phyloP scores from a whole-genome alignment of 495 filamentous ascomycete genomes.

The Lindgomyces ingoldianus region DNA sequence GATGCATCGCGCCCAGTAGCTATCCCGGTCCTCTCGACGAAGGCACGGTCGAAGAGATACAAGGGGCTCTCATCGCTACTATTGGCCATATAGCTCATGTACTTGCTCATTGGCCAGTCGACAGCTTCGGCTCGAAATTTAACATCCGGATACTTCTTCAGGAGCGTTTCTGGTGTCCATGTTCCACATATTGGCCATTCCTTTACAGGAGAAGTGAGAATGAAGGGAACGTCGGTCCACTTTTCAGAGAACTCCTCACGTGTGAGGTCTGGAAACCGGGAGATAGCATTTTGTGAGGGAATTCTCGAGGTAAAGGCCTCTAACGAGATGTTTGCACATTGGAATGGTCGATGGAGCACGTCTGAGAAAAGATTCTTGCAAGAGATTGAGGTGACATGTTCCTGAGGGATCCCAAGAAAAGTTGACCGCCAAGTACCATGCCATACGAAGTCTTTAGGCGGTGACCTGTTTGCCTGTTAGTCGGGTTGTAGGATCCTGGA shows the following conservation, averaged over 20 bases:
- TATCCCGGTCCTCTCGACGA: conserved; percentile 84
- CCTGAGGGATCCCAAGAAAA: conserved; percentile 62
- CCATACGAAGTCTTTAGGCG: conserved; percentile 63
- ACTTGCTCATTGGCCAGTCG: conserved; percentile 81
- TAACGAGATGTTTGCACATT: conserved; percentile 76
- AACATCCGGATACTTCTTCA: conserved; percentile 62
- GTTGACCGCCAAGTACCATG: conserved; percentile 85
- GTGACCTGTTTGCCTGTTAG: conserved; percentile 37
- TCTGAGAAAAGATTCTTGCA: conserved; percentile 89
- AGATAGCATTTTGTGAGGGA: conserved; percentile 70
- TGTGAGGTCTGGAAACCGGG: conserved; percentile 66
- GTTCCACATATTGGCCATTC: conserved; percentile 75
- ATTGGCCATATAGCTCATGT: conserved; percentile 81
- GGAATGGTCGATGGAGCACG: conserved; percentile 85
- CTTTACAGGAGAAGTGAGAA: conserved; percentile 81
- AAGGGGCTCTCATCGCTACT: conserved; percentile 85
- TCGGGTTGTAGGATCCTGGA: background rate
- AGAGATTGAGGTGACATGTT: conserved; percentile 54
- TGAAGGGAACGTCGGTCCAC: conserved; percentile 84
- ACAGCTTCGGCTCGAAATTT: conserved; percentile 90
- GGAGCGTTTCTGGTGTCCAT: conserved; percentile 70
- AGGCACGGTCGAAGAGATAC: conserved; percentile 87
- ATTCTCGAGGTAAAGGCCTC: conserved; percentile 68
- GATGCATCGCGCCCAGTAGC: conserved; percentile 38
- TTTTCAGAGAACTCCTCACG: conserved; percentile 69